Evolutionary conservation across 1,284 basidiomycete species (phyloP), one percentile per base, ranked within the genome.

Genomic region (Neonothopanus nambi): DNA sequence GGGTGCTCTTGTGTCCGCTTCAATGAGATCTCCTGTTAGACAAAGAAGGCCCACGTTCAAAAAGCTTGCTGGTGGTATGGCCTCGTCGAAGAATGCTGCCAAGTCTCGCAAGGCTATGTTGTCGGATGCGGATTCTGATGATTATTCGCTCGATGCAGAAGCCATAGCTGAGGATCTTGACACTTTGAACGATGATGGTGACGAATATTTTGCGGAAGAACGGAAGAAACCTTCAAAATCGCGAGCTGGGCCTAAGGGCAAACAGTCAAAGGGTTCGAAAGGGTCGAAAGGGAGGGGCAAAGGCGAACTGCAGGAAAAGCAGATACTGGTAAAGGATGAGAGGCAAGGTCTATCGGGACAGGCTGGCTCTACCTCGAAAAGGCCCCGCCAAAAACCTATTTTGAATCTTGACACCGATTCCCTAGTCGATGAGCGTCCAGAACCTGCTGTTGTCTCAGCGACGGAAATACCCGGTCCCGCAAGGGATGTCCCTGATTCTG

Each of bases 241-340:
- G 30, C 30, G 39, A 55, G 60, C 44, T 61, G 63, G 63, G 64
- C 65, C 46, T 56, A 67, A 66, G 54, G 60, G 57, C 17, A 33
- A 61, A 33, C 61, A 71, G 59, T 52, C 60, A 57, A 7, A 54
- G 20, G 52, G 52, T n/a, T 36, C 26, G 5, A 54, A 48, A 58
- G 18, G 42, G 11, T 43, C 54, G 20, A 55, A 69, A 65, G 48
- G 57, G 61, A 36, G 68, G 67, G 51, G 53, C 54, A 13, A 64
- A 58, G 45, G 56, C 21, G 23, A 46, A 48, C 17, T 48, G 17
- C 38, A 39, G 33, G 44, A 48, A 43, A 71, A 65, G 37, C 70
- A 71, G 36, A 62, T 73, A 18, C 37, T 61, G 38, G 67, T 73
- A 48, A 72, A 69, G 51, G 74, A 77, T 53, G 77, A 78, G 57